These are phyloP conservation scores for Fonsecaea multimorphosa DNA, from an alignment of 2,329 filamentous ascomycete species.

Conservation along the genomic window DNA sequence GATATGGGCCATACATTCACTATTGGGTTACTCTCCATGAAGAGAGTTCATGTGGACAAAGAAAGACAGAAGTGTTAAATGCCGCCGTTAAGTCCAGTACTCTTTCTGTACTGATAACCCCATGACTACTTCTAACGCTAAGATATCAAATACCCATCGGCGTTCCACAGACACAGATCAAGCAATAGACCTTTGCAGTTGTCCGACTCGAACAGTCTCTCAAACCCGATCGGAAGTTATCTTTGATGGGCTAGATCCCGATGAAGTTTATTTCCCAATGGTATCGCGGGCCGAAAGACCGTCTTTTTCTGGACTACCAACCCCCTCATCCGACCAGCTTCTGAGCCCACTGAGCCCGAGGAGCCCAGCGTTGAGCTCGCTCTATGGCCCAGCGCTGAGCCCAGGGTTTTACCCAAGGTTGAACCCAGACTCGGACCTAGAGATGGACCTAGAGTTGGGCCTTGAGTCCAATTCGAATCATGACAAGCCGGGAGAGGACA, in stretches of 20 bases:
- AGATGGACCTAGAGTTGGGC: too few relatives aligned
- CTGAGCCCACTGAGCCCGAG: too few relatives aligned
- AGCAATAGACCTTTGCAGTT: background rate
- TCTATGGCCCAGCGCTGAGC: too few relatives aligned
- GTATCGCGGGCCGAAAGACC: conserved; percentile 21
- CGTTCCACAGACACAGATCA: background rate
- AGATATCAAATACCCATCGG: background rate
- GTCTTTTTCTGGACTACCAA: conserved; percentile 29
- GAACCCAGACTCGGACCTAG: too few relatives aligned
- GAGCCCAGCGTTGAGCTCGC: too few relatives aligned
- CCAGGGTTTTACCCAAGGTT: too few relatives aligned
- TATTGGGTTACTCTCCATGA: conserved; percentile 28
- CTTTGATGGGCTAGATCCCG: conserved; percentile 22
- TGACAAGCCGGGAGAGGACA: background rate
- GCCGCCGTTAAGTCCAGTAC: conserved; percentile 11
- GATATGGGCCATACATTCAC: conserved; percentile 20
- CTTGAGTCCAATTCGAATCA: background rate
- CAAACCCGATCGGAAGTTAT: conserved; percentile 9
- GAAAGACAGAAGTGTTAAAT: conserved; percentile 18
- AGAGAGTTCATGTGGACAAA: conserved; percentile 15
- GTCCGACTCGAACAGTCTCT: conserved; percentile 19
- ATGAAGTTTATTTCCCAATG: conserved; percentile 28
- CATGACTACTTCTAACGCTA: background rate
- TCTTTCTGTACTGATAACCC: background rate
- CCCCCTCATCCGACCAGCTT: background rate